Evolutionary conservation across 2,329 filamentous ascomycete species (phyloP).

Genomic region (Exophiala aquamarina): DNA sequence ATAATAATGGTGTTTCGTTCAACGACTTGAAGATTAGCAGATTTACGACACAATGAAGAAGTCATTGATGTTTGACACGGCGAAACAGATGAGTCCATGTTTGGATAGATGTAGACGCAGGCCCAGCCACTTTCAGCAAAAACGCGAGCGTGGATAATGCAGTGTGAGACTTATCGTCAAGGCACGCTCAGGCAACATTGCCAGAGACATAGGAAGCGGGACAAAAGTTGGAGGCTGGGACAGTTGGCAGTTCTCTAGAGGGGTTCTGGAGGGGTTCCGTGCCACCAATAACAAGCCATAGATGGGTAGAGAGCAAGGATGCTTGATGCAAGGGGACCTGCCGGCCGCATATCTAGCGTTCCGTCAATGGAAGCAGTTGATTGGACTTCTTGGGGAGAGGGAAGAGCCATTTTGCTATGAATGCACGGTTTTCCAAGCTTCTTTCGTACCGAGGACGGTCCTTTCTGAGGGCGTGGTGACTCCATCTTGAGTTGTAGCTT

Average conservation of each 20-base stretch:
- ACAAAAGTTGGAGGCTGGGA: constrained; percentile 27
- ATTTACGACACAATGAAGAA: constrained; percentile 25
- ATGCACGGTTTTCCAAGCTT: too few species aligned
- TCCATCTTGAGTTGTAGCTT: too few species aligned
- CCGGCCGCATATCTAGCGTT: constrained; percentile 17
- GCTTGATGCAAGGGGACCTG: constrained; percentile 24
- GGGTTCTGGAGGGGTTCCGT: constrained; percentile 10
- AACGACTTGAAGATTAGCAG: constrained; percentile 24
- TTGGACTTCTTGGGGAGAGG: constrained; percentile 7
- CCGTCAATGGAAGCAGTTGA: constrained; percentile 11
- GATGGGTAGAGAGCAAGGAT: constrained; percentile 17
- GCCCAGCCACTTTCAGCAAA: constrained; percentile 13
- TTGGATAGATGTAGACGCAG: constrained; percentile 18
- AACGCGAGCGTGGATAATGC: constrained; percentile 7
- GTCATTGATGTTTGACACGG: constrained; percentile 28
- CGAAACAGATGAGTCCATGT: constrained; percentile 19
- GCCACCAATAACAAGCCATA: constrained; percentile 21
- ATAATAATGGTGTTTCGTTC: constrained; percentile 28
- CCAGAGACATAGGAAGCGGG: constrained; percentile 19
- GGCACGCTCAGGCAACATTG: constrained; percentile 11
- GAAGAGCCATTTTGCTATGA: too few species aligned
- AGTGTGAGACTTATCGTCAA: not conserved
- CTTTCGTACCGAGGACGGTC: too few species aligned
- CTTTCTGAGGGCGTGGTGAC: too few species aligned
- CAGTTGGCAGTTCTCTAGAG: constrained; percentile 18